These are phyloP conservation scores for Hymenotorrendiella dingleyae DNA, from an alignment of 2,329 filamentous ascomycete genomes.

Conservation along the genomic window DNA sequence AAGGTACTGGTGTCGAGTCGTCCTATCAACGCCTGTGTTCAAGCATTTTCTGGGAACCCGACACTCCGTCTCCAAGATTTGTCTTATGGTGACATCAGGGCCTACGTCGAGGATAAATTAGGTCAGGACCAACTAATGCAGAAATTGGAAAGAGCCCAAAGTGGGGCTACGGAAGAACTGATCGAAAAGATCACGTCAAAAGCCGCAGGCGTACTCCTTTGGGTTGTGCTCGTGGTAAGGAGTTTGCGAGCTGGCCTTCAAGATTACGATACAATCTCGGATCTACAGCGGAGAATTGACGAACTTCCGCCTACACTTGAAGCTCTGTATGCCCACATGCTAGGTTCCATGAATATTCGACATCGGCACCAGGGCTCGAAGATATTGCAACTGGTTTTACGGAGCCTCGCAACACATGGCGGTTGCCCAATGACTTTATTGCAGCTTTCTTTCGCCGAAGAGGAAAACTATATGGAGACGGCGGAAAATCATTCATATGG, in stretches of 20 bases:
- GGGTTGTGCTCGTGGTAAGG: slow-evolving; percentile 17
- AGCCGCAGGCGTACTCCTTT: slow-evolving; percentile 20
- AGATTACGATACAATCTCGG: neutral
- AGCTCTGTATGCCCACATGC: neutral
- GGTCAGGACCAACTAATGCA: slow-evolving; percentile 6
- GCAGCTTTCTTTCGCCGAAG: neutral
- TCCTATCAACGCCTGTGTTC: slow-evolving; percentile 15
- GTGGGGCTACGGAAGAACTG: neutral
- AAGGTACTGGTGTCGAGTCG: slow-evolving; percentile 11
- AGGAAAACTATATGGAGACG: neutral
- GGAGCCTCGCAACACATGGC: neutral
- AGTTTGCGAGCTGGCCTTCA: slow-evolving; percentile 1
- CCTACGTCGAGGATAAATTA: slow-evolving; percentile 16
- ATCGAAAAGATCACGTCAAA: slow-evolving; percentile 6
- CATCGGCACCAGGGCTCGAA: neutral
- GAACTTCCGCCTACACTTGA: neutral
- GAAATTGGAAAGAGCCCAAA: neutral
- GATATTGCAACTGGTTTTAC: neutral
- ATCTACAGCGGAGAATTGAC: neutral
- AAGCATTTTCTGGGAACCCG: slow-evolving; percentile 13
- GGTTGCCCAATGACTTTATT: neutral
- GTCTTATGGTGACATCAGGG: slow-evolving; percentile 20
- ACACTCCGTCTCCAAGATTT: slow-evolving; percentile 20
- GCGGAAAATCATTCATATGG: neutral
- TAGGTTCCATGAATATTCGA: neutral